Base-by-base conservation (phyloP, 2,329 filamentous ascomycete species). In the Didymella pinodella region DNA sequence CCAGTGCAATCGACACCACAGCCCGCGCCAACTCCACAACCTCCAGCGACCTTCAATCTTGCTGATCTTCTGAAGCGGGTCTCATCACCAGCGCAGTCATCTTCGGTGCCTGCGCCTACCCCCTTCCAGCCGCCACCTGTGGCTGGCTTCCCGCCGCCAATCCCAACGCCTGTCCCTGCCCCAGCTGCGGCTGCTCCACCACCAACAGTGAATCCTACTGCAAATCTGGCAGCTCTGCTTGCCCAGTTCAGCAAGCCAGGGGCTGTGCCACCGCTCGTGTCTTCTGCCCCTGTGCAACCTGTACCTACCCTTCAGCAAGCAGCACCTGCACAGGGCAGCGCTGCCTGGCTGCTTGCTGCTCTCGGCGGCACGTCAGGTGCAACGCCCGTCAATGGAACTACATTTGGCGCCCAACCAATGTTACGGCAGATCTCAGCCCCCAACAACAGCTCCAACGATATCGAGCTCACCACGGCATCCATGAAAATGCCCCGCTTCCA, bases 401-500 rank as follows among this genome's bases (percentile, higher is more conserved):
- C 64, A 20, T 25, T 69, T 7, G 48, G 62, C 12, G 68, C 72
- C 25, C 68, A 70, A 25, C 63, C 69, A 7, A 68, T 72, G 64
- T 62, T 65, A 7, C 69, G 69, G 32, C 69, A 75, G 49, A 58
- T 65, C 28, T 69, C 73, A 12, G 69, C 67, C 38, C 71, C 80
- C 36, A 74, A 70, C 18, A 75, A 80, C 16, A 75, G 79, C 4
- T 59, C 65, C 48, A 82, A 81, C 64, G 82, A 84, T 61, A 83
- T 87, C 20, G 82, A 85, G 54, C 81, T 94, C 65, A 88, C 86
- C 54, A 83, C 87, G 4, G 83, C 85, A 7, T 90, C 90, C 28
- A 82, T 96, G 43, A 93, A 92, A 78, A 86, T 90, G 68, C 89
- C 88, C 64, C 90, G 91, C 16, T 89, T 90, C 14, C 85, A 92